Evolutionary conservation across 1,139 yeast species (phyloP).

Genomic region (Petasospora rhodanensis): DNA sequence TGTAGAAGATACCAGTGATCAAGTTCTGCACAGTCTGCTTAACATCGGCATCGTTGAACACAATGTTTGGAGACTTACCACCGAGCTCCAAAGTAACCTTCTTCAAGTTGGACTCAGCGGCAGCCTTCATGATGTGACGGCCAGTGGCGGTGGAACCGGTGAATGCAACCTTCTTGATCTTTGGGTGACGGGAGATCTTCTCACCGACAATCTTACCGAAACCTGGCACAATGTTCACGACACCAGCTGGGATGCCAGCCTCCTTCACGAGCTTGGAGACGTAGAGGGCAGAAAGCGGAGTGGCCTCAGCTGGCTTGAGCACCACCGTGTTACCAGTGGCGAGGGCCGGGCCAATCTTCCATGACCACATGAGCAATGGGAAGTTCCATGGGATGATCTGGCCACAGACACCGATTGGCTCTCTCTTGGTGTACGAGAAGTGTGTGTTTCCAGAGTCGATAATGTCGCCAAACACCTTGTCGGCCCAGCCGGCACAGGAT

Average conservation of each 20-base stretch:
- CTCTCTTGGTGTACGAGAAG: constrained; percentile 55
- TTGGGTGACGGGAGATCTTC: constrained; percentile 63
- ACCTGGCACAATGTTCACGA: constrained; percentile 69
- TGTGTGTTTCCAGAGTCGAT: constrained; percentile 62
- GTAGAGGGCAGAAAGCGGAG: constrained; percentile 75
- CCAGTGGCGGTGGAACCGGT: constrained; percentile 87
- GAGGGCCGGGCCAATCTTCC: constrained; percentile 85
- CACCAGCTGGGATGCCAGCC: constrained; percentile 80
- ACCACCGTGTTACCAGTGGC: constrained; percentile 81
- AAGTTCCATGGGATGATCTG: constrained; percentile 87
- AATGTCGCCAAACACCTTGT: constrained; percentile 63
- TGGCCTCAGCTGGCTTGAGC: constrained; percentile 77
- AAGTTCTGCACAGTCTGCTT: constrained; percentile 60
- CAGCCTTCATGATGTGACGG: constrained; percentile 66
- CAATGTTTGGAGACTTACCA: constrained; percentile 81
- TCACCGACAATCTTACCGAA: constrained; percentile 74
- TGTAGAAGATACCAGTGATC: constrained; percentile 64
- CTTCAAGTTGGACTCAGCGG: constrained; percentile 67
- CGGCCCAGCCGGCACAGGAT: constrained; percentile 82
- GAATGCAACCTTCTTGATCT: constrained; percentile 74
- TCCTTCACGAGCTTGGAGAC: constrained; percentile 57
- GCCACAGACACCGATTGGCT: constrained; percentile 79
- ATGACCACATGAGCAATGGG: constrained; percentile 78
- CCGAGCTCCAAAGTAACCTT: constrained; percentile 83
- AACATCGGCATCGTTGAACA: constrained; percentile 69